Conservation (phyloP, 768 basidiomycete genomes). For the Guyanaporus albipodus region DNA sequence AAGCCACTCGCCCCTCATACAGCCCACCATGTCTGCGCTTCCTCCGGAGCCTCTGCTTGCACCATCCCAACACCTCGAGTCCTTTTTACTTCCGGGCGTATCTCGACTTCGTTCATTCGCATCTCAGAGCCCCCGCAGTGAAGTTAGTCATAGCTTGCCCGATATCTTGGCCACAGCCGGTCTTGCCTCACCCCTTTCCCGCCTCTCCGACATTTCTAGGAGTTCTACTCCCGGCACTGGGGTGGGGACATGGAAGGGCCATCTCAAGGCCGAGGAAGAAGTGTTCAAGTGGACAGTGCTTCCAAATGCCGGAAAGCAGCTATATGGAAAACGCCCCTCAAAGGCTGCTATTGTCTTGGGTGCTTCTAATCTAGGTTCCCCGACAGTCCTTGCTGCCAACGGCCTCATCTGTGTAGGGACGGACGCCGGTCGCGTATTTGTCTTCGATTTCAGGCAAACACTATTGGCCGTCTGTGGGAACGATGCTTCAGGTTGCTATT, state of each 20-base stretch:
- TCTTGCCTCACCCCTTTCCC: constrained; percentile 55
- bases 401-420: constrained; percentile 90
- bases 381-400: constrained; percentile 80
- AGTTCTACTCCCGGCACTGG: constrained; percentile 51
- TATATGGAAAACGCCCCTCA: constrained; percentile 49
- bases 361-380: constrained; percentile 52
- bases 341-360: constrained; percentile 66
- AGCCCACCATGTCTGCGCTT: constrained; percentile 31
- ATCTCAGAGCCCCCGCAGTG: constrained; percentile 42
- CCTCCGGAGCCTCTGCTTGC: constrained; percentile 27
- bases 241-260: constrained; percentile 17
- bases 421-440: constrained; percentile 67
- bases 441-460: constrained; percentile 90
- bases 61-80: constrained; percentile 26
- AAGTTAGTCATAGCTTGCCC: constrained; percentile 41
- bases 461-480: constrained; percentile 76
- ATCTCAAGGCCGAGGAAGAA: constrained; percentile 39
- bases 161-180: constrained; percentile 43
- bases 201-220: constrained; percentile 68
- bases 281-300: constrained; percentile 78
- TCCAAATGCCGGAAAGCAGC: constrained; percentile 50
- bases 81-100: constrained; percentile 69
- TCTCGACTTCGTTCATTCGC: constrained; percentile 75
- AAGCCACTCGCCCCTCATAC: constrained; percentile 35
- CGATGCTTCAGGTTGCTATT: constrained; percentile 53